phyloP scores from a whole-genome alignment of 768 basidiomycete species.

The Rhizopogon rudus region DNA sequence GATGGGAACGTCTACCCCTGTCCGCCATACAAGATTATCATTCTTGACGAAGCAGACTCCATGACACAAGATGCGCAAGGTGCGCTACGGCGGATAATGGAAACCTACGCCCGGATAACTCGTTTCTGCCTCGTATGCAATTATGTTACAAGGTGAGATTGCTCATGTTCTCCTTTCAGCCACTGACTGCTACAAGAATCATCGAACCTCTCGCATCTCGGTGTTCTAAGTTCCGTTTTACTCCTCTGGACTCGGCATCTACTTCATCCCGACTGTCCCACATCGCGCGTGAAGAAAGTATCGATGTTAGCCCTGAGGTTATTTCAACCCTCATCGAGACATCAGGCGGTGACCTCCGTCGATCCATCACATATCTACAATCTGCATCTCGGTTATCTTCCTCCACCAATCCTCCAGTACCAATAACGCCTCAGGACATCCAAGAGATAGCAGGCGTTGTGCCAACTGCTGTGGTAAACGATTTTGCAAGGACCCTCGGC shows the following conservation, averaged over 20 bases:
- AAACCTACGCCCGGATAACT: conserved; percentile 95
- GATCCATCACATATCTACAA: conserved; percentile 96
- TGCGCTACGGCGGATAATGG: conserved; percentile 97
- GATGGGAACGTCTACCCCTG: conserved; percentile 87
- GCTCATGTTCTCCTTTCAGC: background rate
- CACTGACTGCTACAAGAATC: conserved; percentile 51
- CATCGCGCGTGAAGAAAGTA: conserved; percentile 74
- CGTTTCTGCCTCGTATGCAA: conserved; percentile 98
- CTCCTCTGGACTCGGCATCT: conserved; percentile 78
- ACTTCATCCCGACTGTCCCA: conserved; percentile 70
- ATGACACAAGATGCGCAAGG: conserved; percentile 99
- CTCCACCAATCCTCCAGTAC: conserved; percentile 64
- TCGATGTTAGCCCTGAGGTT: conserved; percentile 53
- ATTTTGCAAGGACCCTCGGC: conserved; percentile 68
- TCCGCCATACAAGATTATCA: conserved; percentile 98
- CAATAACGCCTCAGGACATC: conserved; percentile 73
- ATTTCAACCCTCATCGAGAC: conserved; percentile 70
- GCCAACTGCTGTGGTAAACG: conserved; percentile 64
- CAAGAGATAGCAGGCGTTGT: conserved; percentile 98
- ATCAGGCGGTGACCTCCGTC: conserved; percentile 90
- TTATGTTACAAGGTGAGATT: conserved; percentile 90
- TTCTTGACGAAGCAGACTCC: conserved; percentile 97
- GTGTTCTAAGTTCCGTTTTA: conserved; percentile 98
- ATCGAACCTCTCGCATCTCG: conserved; percentile 98
- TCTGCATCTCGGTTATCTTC: conserved; percentile 87